Percentiles rank a stretch among this genome's conserved stretches.
Evolutionary conservation across 495 filamentous ascomycete species (phyloP).

Genomic region (Niebla homalea): DNA sequence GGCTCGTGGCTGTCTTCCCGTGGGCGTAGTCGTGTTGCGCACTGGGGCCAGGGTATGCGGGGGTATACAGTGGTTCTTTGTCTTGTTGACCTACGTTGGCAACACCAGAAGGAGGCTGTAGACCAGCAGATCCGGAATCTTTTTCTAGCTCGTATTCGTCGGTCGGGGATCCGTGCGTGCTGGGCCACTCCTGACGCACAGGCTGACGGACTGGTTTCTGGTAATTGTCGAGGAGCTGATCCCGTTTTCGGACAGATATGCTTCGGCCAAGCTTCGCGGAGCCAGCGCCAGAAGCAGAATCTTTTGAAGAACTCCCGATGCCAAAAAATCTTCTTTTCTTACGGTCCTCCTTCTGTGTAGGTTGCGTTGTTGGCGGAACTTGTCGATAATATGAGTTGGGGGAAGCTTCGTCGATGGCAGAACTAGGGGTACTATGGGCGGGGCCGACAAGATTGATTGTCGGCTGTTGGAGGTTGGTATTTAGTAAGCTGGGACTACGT

Average conservation of each 20-base stretch:
- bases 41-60: neutral
- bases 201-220: neutral
- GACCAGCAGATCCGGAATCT: constrained; percentile 2
- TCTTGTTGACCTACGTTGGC: constrained; percentile 8
- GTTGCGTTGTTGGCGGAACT: neutral
- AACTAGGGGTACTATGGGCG: constrained; percentile 11
- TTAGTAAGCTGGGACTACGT: constrained; percentile 7
- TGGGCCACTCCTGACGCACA: constrained; percentile 10
- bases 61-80: constrained; percentile 12
- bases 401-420: constrained; percentile 12
- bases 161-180: constrained; percentile 1
- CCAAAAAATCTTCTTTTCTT: constrained; percentile 18
- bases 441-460: constrained; percentile 17
- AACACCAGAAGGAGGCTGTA: neutral
- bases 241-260: constrained; percentile 16
- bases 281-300: constrained; percentile 4
- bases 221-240: constrained; percentile 4
- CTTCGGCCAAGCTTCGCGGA: constrained; percentile 14
- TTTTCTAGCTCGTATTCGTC: constrained; percentile 6
- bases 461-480: constrained; percentile 11
- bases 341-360: constrained; percentile 12
- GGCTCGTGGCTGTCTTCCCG: neutral
- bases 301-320: constrained; percentile 13
- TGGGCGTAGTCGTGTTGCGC: constrained; percentile 11
- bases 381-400: constrained; percentile 17